A percentile compares a stretch with the other conserved stretches of the same genome.
Evolutionary conservation across 306 rosid species (phyloP).

Genomic region (Sicyos baderoa): DNA sequence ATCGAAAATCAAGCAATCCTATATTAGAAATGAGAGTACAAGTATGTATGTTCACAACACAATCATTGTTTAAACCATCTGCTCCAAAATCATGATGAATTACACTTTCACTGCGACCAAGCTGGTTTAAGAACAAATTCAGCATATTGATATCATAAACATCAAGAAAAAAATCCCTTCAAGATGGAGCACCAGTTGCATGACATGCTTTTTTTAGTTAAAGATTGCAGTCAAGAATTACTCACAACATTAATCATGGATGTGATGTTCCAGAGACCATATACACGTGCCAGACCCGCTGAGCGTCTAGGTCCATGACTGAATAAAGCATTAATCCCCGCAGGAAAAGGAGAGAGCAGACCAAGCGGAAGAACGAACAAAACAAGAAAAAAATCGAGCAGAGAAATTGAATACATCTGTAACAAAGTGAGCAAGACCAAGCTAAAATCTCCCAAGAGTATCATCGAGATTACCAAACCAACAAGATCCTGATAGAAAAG

Average conservation of each 20-base stretch:
- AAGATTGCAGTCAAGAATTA: conserved; percentile 22
- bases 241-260: conserved; percentile 92
- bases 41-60: neutral
- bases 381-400: conserved; percentile 57
- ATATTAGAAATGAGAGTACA: neutral
- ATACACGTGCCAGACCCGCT: conserved; percentile 82
- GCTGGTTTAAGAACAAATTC: neutral
- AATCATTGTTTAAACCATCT: neutral
- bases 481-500: conserved; percentile 72
- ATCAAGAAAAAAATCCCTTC: neutral
- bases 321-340: conserved; percentile 90
- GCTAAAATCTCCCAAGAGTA: conserved; percentile 82
- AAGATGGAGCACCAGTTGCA: neutral
- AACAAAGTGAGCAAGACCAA: conserved; percentile 69
- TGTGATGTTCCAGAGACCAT: conserved; percentile 92
- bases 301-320: conserved; percentile 92
- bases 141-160: neutral
- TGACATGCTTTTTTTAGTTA: neutral
- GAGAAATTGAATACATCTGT: conserved; percentile 77
- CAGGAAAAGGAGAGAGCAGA: conserved; percentile 75
- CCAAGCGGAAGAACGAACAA: conserved; percentile 76
- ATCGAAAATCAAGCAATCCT: neutral
- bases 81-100: neutral
- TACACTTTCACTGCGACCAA: neutral
- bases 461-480: conserved; percentile 67